Base-by-base conservation (phyloP, 2,329 filamentous ascomycete genomes). In the Amphichorda felina region DNA sequence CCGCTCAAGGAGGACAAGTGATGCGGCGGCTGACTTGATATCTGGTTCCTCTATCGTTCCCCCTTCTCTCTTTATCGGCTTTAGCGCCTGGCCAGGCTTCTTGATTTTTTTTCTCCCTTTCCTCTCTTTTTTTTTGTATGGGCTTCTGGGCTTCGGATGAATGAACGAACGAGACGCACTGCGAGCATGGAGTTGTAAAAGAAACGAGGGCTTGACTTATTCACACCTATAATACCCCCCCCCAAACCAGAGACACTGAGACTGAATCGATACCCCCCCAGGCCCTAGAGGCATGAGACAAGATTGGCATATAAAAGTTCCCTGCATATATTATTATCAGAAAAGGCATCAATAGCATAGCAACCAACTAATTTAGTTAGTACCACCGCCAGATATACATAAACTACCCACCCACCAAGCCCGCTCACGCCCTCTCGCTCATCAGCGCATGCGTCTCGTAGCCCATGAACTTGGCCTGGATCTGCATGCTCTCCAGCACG, bases 401-500 rank as follows among this genome's bases (percentile, higher is more conserved):
- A 24, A 24, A 24, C 6, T 24, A 24, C 6, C 10, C 6, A 6
- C 10, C 21, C 10, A 24, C 10, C 6, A 6, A 24, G 6, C 21
- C 21, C 21, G 6, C 10, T 24, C 26, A 50, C 38, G 49, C 17
- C 34, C 28, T 43, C 30, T 44, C 43, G 26, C 43, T 49, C 43
- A 65, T 41, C 17, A 73, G 48, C 0, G 50, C 50, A 33, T 69
- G 64, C 3, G 50, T 47, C 6, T 39, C 50, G 44, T 68, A 60
- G 0, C 72, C 72, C 48, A 66, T 68, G 16, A 55, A 60, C 43
- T 50, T 61, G 3, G 79, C 62, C 49, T 86, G 81, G 15, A 85
- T 82, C 61, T 84, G 73, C 68, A 84, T 84, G 51, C 82, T 88
- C 40, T 85, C 73, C 49, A 87, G 47, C 18, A 89, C 67, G 42